A percentile compares a stretch with the other conserved stretches of the same genome.
Evolutionary conservation across 139 green algal species (phyloP).

Genomic region (Eudorina sp.): DNA sequence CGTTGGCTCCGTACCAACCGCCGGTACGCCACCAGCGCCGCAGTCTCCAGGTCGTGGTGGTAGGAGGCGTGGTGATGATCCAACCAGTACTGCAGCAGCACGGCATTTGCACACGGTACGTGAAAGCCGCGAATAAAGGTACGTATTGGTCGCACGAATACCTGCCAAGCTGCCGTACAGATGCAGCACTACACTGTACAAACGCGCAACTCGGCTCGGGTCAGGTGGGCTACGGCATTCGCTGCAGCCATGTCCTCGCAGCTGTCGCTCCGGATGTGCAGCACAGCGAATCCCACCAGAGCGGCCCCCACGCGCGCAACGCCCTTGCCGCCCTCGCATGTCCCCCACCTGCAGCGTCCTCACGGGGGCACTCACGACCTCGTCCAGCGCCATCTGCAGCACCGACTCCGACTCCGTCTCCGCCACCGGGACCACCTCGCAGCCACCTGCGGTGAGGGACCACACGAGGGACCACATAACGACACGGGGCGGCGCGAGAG

Average conservation of each 20-base stretch:
- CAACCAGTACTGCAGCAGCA: slow-evolving; percentile 63
- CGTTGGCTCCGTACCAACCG: neutral
- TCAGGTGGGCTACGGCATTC: too few species aligned
- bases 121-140: neutral
- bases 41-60: slow-evolving; percentile 71
- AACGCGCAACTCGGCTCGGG: too few species aligned
- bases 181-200: too few species aligned
- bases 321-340: neutral
- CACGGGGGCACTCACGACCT: neutral
- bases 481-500: too few species aligned
- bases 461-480: too few species aligned
- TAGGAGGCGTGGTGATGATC: slow-evolving; percentile 81
- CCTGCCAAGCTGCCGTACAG: too few species aligned
- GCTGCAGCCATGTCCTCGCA: too few species aligned
- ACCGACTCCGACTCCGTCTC: slow-evolving; percentile 15
- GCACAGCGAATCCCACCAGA: too few species aligned
- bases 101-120: neutral
- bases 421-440: slow-evolving; percentile 23
- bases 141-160: too few species aligned
- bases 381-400: slow-evolving; percentile 28
- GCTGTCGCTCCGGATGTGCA: too few species aligned
- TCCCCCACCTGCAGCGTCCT: slow-evolving; percentile 27
- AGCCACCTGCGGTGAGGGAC: slow-evolving; percentile 26
- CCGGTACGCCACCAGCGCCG: slow-evolving; percentile 55
- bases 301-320: too few species aligned